Evolutionary conservation across 345 rosid species (phyloP).

Genomic region (Brassica carinata): DNA sequence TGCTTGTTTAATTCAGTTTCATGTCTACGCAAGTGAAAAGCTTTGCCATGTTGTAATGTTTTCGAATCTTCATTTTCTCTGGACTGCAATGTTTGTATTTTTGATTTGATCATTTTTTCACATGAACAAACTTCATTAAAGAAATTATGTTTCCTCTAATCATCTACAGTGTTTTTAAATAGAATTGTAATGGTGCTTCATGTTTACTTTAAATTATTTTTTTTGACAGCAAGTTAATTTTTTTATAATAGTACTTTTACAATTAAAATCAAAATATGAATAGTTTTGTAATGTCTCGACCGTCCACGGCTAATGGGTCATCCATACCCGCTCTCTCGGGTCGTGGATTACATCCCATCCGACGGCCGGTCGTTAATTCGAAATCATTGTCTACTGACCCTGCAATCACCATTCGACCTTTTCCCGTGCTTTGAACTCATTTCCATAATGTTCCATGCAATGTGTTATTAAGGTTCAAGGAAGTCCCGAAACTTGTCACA

Average conservation of each 20-base stretch:
- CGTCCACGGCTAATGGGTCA: too few species aligned
- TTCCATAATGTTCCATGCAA: background rate
- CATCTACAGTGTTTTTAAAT: background rate
- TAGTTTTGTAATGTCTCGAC: too few species aligned
- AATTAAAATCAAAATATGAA: too few species aligned
- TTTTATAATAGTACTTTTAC: too few species aligned
- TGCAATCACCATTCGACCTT: too few species aligned
- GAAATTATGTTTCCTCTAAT: background rate
- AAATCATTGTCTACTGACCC: too few species aligned
- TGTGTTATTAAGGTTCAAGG: background rate
- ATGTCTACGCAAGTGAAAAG: conserved; percentile 8
- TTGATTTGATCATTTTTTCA: background rate
- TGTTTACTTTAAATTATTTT: too few species aligned
- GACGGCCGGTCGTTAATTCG: too few species aligned
- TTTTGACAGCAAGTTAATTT: too few species aligned
- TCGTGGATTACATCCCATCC: too few species aligned
- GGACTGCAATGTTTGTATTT: conserved; percentile 7
- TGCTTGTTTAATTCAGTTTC: background rate
- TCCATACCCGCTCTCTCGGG: too few species aligned
- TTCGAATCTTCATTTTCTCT: background rate
- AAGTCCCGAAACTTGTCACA: background rate
- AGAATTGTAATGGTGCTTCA: background rate
- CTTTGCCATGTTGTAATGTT: background rate
- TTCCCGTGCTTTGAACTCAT: too few species aligned
- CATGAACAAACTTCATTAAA: background rate